These are phyloP conservation scores for Schizosaccharomyces pombe DNA, from an alignment of 805 yeast genomes.

Conservation along the genomic window DNA sequence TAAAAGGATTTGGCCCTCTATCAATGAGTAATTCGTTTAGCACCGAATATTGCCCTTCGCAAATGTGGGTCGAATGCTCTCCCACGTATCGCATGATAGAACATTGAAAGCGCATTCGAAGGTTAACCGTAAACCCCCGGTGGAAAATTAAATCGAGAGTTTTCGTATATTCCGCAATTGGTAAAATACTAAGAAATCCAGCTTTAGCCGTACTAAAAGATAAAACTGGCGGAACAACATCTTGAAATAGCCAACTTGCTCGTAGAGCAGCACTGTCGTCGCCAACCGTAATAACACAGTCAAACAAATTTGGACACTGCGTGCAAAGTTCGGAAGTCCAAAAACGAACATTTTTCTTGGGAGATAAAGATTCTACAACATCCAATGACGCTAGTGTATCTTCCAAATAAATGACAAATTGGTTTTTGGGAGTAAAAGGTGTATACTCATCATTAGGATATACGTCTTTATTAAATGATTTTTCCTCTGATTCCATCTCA, in stretches of 20 bases:
- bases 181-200: conserved; percentile 61
- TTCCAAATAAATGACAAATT: neutral
- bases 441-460: too few species aligned
- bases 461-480: too few species aligned
- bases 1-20: conserved; percentile 82
- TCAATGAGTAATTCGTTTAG: conserved; percentile 78
- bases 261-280: conserved; percentile 63
- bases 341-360: conserved; percentile 16
- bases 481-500: neutral
- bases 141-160: conserved; percentile 34
- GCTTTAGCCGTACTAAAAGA: conserved; percentile 65
- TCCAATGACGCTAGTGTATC: neutral
- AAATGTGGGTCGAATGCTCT: conserved; percentile 24
- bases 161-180: conserved; percentile 46
- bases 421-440: too few species aligned
- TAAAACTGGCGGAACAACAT: conserved; percentile 74
- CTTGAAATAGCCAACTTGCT: conserved; percentile 38
- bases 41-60: conserved; percentile 31
- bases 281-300: conserved; percentile 69
- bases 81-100: conserved; percentile 27
- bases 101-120: conserved; percentile 75
- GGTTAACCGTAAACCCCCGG: conserved; percentile 50
- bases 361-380: neutral
- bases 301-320: conserved; percentile 52
- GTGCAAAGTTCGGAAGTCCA: conserved; percentile 58